Evolutionary conservation across 768 basidiomycete genomes (phyloP), one percentile per base, ranked within the genome.

Genomic region (Xerocomellus dryophilus): DNA sequence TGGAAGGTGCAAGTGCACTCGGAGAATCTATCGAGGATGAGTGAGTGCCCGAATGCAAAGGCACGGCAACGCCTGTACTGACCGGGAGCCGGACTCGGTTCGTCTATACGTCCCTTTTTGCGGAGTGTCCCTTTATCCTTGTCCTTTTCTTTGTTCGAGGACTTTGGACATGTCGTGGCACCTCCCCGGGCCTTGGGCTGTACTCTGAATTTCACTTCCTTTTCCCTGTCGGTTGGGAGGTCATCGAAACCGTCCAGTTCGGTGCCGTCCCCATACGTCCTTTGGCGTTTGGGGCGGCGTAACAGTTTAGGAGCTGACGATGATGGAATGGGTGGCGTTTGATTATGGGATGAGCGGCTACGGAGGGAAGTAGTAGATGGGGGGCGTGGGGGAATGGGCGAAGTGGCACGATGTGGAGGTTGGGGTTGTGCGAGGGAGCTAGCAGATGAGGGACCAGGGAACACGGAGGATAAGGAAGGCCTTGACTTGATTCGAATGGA

Each of bases 191-290:
- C 79, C 68, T 85, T 90, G 23, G 90, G 87, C 57, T 87, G 84
- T 10, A 93, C 84, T 51, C 83, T 83, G 67, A 79, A 93, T 39
- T 76, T 81, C 48, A 81, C 79, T 70, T 92, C 89, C 63, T 88
- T 86, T 46, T 93, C 91, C 43, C 89, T 78, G 64, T 94, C 88
- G 10, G 91, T 90, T 7, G 85, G 85, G 39, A 96, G 79, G 68
- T 97, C 94, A 25, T 95, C 94, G 53, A 97, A 80, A 4, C 71
- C 83, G 63, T 97, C 94, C 48, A 97, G 74, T 68, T 96, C 94
- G 10, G 91, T 93, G 14, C 94, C 94, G 64, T 93, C 89, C 6
- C 90, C 90, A 63, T 86, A 93, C 14, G 81, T 81, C 48, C 83
- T 78, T 57, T 79, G 80, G 36, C 89, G 86, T 71, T 92, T 93